Evolutionary conservation across 2,329 filamentous ascomycete genomes (phyloP).

Genomic region (Aspergillus arachidicola): DNA sequence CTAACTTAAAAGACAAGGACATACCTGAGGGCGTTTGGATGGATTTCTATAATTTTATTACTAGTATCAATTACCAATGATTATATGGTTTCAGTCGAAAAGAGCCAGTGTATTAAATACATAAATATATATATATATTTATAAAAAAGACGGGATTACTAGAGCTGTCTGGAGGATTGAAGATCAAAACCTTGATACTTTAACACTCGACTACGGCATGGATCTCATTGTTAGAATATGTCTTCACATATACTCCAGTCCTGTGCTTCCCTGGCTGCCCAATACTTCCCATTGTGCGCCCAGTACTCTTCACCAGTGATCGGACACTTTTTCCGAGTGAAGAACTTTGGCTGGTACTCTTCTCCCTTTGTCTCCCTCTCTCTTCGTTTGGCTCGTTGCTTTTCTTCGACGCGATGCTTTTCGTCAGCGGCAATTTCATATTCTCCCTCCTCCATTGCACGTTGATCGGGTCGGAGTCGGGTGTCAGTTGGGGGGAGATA

Average conservation of each 20-base stretch:
- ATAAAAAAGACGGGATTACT: not conserved
- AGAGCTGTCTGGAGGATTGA: not conserved
- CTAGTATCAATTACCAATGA: not conserved
- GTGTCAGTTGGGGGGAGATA: conserved; percentile 91
- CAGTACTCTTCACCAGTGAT: conserved; percentile 88
- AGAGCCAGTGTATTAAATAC: not conserved
- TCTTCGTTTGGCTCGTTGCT: conserved; percentile 75
- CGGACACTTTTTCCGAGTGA: conserved; percentile 70
- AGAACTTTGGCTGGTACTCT: conserved; percentile 85
- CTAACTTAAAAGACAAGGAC: not conserved
- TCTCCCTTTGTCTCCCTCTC: conserved; percentile 76
- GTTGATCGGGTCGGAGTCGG: conserved; percentile 87
- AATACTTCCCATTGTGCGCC: conserved; percentile 87
- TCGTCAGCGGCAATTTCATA: conserved; percentile 92
- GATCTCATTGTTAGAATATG: conserved; percentile 56
- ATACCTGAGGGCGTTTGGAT: not conserved
- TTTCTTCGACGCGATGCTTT: conserved; percentile 93
- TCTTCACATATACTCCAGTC: conserved; percentile 75
- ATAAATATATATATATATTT: no score
- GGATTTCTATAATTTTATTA: not conserved
- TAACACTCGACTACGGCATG: not conserved
- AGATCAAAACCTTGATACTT: not conserved
- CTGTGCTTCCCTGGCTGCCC: conserved; percentile 66
- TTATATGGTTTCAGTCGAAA: not conserved
- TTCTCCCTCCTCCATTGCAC: conserved; percentile 97